Evolutionary conservation across 2,329 filamentous ascomycete genomes (phyloP).

Genomic region (Xylaria sp.): DNA sequence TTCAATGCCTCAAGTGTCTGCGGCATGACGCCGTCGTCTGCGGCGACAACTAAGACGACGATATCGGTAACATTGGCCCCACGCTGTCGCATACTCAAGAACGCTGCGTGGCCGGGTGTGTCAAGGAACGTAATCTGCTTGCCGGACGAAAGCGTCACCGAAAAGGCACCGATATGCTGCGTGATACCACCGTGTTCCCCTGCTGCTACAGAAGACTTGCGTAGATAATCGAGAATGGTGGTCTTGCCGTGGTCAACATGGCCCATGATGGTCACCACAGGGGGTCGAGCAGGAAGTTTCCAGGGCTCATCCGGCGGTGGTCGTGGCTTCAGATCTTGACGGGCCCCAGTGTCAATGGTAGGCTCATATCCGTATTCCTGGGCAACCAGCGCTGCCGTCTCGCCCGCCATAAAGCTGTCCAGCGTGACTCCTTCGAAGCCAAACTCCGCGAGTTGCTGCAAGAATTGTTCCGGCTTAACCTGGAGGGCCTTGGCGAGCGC

Average conservation of each 20-base stretch:
- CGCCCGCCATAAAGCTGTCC: conserved; percentile 82
- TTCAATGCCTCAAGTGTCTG: conserved; percentile 96
- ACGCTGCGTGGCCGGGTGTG: conserved; percentile 92
- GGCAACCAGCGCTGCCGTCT: conserved; percentile 84
- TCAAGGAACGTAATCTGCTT: conserved; percentile 95
- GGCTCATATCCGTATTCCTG: conserved; percentile 92
- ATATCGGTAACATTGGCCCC: conserved; percentile 97
- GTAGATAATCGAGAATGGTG: conserved; percentile 86
- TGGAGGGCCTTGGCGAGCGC: conserved; percentile 73
- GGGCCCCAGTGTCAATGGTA: conserved; percentile 61
- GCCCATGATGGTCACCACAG: conserved; percentile 98
- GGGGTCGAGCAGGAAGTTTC: conserved; percentile 67
- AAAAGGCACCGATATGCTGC: conserved; percentile 97
- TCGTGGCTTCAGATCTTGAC: conserved; percentile 65
- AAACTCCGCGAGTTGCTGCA: conserved; percentile 70
- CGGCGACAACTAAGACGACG: conserved; percentile 89
- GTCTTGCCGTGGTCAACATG: conserved; percentile 99
- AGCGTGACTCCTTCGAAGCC: conserved; percentile 82
- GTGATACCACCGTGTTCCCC: conserved; percentile 95
- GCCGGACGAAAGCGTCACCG: conserved; percentile 77
- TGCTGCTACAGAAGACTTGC: conserved; percentile 86
- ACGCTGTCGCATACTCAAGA: conserved; percentile 90
- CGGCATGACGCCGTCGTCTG: conserved; percentile 95
- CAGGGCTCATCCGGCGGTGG: conserved; percentile 65
- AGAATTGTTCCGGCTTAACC: conserved; percentile 64